Evolutionary conservation across 1,139 yeast species (phyloP).

Genomic region (Arxiozyma telluris): DNA sequence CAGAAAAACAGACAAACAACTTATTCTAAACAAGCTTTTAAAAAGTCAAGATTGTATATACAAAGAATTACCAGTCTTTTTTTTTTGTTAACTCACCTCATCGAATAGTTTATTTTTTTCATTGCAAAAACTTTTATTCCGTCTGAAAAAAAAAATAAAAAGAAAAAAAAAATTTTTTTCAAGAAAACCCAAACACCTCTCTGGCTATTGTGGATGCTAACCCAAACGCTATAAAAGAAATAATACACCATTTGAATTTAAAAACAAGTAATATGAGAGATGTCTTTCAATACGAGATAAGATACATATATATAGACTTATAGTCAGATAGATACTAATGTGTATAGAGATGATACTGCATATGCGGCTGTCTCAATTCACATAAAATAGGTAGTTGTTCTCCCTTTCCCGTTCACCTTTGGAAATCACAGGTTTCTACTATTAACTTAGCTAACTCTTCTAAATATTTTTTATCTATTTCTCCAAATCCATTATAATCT

Average conservation of each 20-base stretch:
- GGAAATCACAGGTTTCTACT: slow-evolving; percentile 32
- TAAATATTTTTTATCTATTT: slow-evolving; percentile 48
- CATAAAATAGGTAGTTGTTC: not conserved
- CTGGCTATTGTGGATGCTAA: not conserved
- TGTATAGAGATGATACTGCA: no score
- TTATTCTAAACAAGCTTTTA: no score
- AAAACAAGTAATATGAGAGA: no score
- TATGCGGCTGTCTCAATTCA: not conserved
- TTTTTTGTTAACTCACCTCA: not conserved
- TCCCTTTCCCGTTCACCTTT: not conserved
- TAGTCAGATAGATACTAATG: no score
- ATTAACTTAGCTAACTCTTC: slow-evolving; percentile 51
- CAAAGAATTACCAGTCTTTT: not conserved
- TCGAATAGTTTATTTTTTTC: not conserved
- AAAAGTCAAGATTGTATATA: not conserved
- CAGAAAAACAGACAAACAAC: no score
- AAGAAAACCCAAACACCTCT: not conserved
- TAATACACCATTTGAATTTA: no score
- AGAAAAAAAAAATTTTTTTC: not conserved
- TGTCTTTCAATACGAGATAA: no score
- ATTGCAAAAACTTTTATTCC: no score
- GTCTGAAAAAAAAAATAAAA: not conserved
- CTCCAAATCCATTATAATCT: slow-evolving; percentile 54
- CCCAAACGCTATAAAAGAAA: no score
- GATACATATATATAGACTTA: no score